Evolutionary conservation across 2,329 filamentous ascomycete species (phyloP).

Genomic region (Beauveria asiatica): DNA sequence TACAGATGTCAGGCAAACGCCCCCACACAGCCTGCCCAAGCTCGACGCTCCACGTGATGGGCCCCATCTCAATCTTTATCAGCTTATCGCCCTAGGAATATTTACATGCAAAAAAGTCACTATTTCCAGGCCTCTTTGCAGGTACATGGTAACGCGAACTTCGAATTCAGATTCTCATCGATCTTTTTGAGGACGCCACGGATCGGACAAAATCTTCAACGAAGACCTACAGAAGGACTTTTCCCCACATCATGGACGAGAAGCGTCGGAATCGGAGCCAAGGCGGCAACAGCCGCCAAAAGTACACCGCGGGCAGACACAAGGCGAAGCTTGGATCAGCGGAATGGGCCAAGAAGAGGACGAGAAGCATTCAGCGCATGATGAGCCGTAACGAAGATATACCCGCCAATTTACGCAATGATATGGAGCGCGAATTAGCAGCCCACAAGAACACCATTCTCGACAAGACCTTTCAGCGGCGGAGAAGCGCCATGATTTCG

Average conservation of each 20-base stretch:
- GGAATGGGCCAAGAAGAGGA: slow-evolving; percentile 61
- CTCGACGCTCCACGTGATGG: slow-evolving; percentile 8
- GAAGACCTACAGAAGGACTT: neutral
- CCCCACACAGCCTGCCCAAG: neutral
- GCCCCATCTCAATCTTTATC: slow-evolving; percentile 9
- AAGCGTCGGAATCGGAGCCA: neutral
- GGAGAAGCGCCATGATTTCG: slow-evolving; percentile 60
- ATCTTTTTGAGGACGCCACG: too few relatives aligned
- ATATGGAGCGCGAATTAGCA: slow-evolving; percentile 64
- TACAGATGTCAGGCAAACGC: neutral
- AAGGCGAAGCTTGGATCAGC: slow-evolving; percentile 39
- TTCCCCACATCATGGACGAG: neutral
- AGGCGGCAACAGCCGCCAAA: slow-evolving; percentile 26
- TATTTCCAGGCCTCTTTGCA: neutral
- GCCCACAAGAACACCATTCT: slow-evolving; percentile 57
- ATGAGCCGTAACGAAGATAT: slow-evolving; percentile 53
- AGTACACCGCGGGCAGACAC: slow-evolving; percentile 26
- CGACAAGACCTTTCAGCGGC: slow-evolving; percentile 50
- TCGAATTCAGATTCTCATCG: neutral
- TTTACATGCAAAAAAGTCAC: neutral
- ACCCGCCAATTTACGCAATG: slow-evolving; percentile 57
- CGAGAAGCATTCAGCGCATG: slow-evolving; percentile 59
- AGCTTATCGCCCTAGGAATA: slow-evolving; percentile 10
- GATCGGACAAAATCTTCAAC: neutral
- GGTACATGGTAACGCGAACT: neutral